These are phyloP conservation scores for Crithidia mellificae DNA, from an alignment of 208 protist species.

Conservation along the genomic window DNA sequence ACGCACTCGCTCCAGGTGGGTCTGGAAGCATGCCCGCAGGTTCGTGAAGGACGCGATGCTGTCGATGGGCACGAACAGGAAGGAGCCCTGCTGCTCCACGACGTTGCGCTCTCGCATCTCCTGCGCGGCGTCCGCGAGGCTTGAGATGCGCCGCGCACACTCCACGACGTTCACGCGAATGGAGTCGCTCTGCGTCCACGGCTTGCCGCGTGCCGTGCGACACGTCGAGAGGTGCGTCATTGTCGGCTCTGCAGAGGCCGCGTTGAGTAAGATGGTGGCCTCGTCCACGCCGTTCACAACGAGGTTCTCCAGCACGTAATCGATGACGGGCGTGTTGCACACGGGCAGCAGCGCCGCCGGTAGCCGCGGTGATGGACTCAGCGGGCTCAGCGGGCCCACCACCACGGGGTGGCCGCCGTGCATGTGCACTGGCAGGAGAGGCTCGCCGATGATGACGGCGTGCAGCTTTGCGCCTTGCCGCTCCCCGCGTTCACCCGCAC, in stretches of 20 bases:
- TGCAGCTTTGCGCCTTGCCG: slow-evolving; percentile 33
- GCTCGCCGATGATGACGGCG: slow-evolving; percentile 74
- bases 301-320: slow-evolving; percentile 88
- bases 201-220: slow-evolving; percentile 56
- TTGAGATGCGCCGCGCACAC: slow-evolving; percentile 53
- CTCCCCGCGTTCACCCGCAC: slow-evolving; percentile 19
- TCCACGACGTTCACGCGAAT: slow-evolving; percentile 72
- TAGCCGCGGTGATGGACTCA: slow-evolving; percentile 53
- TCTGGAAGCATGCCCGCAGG: slow-evolving; percentile 58
- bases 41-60: slow-evolving; percentile 61
- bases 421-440: slow-evolving; percentile 37
- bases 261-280: slow-evolving; percentile 69
- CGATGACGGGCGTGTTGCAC: slow-evolving; percentile 86
- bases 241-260: slow-evolving; percentile 45
- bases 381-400: slow-evolving; percentile 57
- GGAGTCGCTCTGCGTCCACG: slow-evolving; percentile 66
- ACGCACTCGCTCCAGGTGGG: slow-evolving; percentile 62
- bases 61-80: slow-evolving; percentile 84
- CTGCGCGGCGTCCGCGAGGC: slow-evolving; percentile 52
- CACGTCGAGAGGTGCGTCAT: slow-evolving; percentile 54
- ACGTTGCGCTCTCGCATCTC: slow-evolving; percentile 80
- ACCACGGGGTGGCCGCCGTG: slow-evolving; percentile 17
- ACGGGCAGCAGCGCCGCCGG: slow-evolving; percentile 83
- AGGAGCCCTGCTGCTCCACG: slow-evolving; percentile 70
- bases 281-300: slow-evolving; percentile 74